Conservation (phyloP, 192 early-diverging fungal species). For the Jimgerdemannia lactiflua region DNA sequence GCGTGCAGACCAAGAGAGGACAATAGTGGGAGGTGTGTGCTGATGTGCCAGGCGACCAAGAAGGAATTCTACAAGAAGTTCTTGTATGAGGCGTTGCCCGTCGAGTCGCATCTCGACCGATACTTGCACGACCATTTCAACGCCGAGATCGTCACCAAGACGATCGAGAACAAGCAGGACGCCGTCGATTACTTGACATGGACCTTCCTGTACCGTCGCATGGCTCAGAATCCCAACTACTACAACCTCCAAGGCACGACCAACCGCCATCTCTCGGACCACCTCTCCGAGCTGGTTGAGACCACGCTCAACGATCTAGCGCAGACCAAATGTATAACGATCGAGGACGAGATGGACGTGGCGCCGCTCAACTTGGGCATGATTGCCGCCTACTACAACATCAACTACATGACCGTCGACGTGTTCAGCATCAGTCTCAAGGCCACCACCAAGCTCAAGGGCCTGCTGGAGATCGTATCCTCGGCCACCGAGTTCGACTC, state of each 20-base stretch:
- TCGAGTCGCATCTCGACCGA: slow-evolving; percentile 93
- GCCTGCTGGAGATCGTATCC: slow-evolving; percentile 91
- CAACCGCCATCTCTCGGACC: slow-evolving; percentile 87
- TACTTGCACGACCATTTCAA: slow-evolving; percentile 97
- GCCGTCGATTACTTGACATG: slow-evolving; percentile 99
- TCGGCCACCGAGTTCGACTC: slow-evolving; percentile 92
- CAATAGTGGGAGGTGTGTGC: slow-evolving; percentile 71
- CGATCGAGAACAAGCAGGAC: slow-evolving; percentile 96
- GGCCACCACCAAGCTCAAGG: slow-evolving; percentile 82
- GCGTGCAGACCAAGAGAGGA: slow-evolving; percentile 68
- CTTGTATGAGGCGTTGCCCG: slow-evolving; percentile 91
- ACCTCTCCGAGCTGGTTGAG: slow-evolving; percentile 95
- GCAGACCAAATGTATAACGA: slow-evolving; percentile 79
- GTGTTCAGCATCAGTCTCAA: slow-evolving; percentile 88
- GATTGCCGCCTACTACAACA: slow-evolving; percentile 98
- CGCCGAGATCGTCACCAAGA: slow-evolving; percentile 93
- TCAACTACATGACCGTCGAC: slow-evolving; percentile 92
- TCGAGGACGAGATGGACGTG: slow-evolving; percentile 72
- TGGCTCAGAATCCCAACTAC: slow-evolving; percentile 97
- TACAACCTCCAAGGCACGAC: slow-evolving; percentile 86
- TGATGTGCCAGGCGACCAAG: slow-evolving; percentile 94
- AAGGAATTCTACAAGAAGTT: slow-evolving; percentile 99
- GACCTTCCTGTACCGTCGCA: slow-evolving; percentile 96
- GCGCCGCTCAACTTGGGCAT: slow-evolving; percentile 90
- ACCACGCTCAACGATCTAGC: slow-evolving; percentile 82